A percentile compares a stretch with the other conserved stretches of the same genome.
phyloP scores from a whole-genome alignment of 202 grass and related monocot genomes.

The Musa balbisiana region DNA sequence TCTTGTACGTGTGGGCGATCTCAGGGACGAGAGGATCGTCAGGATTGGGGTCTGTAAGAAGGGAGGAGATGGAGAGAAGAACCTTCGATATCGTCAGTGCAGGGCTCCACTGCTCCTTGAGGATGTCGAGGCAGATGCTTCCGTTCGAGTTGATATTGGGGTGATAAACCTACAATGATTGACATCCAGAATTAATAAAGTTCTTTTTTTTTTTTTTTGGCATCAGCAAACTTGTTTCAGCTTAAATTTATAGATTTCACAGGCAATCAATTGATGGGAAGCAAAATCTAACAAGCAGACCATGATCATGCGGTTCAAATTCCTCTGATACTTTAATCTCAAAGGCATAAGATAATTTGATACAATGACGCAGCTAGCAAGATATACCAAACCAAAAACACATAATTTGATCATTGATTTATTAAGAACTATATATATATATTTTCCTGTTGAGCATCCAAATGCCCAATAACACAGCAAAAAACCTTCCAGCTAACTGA shows the following conservation, averaged over 20 bases:
- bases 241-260: too few relatives aligned
- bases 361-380: too few relatives aligned
- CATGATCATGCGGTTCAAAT: neutral
- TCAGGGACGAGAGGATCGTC: conserved; percentile 9
- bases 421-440: too few relatives aligned
- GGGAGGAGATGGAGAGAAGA: neutral
- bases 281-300: neutral
- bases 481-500: too few relatives aligned
- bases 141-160: conserved; percentile 9
- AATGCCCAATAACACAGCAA: too few relatives aligned
- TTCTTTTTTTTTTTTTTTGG: too few relatives aligned
- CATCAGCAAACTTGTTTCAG: too few relatives aligned
- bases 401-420: too few relatives aligned
- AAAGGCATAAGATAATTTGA: too few relatives aligned
- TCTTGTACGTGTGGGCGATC: conserved; percentile 4
- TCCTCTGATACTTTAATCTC: neutral
- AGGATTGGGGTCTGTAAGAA: conserved; percentile 2
- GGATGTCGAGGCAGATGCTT: conserved; percentile 11
- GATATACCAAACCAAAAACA: too few relatives aligned
- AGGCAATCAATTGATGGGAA: neutral
- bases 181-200: too few relatives aligned
- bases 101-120: conserved; percentile 13
- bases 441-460: too few relatives aligned
- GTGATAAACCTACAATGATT: conserved; percentile 2
- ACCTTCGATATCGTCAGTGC: conserved; percentile 6